A percentile compares a stretch with the other conserved stretches of the same genome.
phyloP scores from a whole-genome alignment of 2,329 filamentous ascomycete genomes.

The Aspergillus hiratsukae region DNA sequence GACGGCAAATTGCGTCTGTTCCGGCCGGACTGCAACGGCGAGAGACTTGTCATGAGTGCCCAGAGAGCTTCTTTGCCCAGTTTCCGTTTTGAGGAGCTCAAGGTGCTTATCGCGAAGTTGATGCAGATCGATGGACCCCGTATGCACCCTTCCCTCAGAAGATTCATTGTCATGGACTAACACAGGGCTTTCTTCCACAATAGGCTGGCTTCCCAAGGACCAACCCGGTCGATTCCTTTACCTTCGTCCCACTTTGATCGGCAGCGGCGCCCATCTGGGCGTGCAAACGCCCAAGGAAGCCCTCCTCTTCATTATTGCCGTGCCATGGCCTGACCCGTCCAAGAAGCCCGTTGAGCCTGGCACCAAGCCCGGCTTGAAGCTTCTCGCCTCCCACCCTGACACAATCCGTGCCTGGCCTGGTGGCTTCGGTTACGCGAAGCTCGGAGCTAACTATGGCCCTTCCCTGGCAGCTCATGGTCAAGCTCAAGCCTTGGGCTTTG shows the following conservation, averaged over 20 bases:
- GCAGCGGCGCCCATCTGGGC: slow-evolving; percentile 72
- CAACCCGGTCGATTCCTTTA: slow-evolving; percentile 68
- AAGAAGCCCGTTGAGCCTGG: slow-evolving; percentile 19
- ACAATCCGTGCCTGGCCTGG: slow-evolving; percentile 89
- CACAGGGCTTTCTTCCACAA: not conserved
- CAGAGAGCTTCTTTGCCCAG: slow-evolving; percentile 67
- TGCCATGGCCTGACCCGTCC: slow-evolving; percentile 33
- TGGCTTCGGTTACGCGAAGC: slow-evolving; percentile 86
- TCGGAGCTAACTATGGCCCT: slow-evolving; percentile 91
- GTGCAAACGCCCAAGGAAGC: slow-evolving; percentile 76
- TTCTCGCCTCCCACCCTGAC: slow-evolving; percentile 75
- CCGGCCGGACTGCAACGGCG: slow-evolving; percentile 68
- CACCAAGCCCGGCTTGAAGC: slow-evolving; percentile 48
- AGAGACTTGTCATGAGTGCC: slow-evolving; percentile 54
- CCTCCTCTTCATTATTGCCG: slow-evolving; percentile 78
- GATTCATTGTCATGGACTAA: not conserved
- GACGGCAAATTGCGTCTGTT: slow-evolving; percentile 73
- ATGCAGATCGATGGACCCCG: slow-evolving; percentile 57
- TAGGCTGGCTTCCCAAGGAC: slow-evolving; percentile 69
- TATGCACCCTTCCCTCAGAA: slow-evolving; percentile 40
- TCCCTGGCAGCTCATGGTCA: slow-evolving; percentile 72
- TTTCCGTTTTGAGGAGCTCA: slow-evolving; percentile 67
- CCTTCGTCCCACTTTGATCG: slow-evolving; percentile 82
- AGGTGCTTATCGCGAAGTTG: slow-evolving; percentile 70
- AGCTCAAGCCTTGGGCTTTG: slow-evolving; percentile 67